These are phyloP conservation scores for Flueggea neowawraea DNA, from an alignment of 441 rosid genomes.

Conservation along the genomic window DNA sequence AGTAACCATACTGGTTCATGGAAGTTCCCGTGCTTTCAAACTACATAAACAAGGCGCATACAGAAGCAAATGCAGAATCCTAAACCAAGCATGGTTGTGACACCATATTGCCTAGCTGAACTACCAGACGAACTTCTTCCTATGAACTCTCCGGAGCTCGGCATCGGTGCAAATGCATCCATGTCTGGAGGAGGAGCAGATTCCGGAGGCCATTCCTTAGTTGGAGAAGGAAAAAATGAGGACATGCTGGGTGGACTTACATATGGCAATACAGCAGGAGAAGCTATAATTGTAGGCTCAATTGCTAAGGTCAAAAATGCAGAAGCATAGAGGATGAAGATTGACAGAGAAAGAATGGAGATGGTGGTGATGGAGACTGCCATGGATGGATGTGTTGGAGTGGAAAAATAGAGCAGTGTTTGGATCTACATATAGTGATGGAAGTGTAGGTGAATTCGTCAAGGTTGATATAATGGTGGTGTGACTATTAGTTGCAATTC, in stretches of 20 bases:
- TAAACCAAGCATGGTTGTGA: no score
- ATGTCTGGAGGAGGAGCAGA: constrained; percentile 39
- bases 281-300: constrained; percentile 43
- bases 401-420: no score
- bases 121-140: constrained; percentile 28
- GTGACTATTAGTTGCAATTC: no score
- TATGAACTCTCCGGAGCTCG: constrained; percentile 47
- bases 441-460: no score
- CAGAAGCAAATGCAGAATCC: no score
- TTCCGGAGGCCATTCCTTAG: constrained; percentile 19
- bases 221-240: constrained; percentile 64
- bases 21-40: no score
- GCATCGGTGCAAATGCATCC: constrained; percentile 29
- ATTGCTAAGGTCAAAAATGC: background rate
- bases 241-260: constrained; percentile 52
- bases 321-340: background rate
- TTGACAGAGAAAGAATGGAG: background rate
- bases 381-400: no score
- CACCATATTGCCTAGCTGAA: no score
- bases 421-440: no score
- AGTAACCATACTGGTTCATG: no score
- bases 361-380: background rate
- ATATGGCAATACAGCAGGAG: constrained; percentile 52
- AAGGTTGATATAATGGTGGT: no score
- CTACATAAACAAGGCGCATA: no score